Conservation (phyloP, 495 filamentous ascomycete species). For the Penicillium cosmopolitanum region DNA sequence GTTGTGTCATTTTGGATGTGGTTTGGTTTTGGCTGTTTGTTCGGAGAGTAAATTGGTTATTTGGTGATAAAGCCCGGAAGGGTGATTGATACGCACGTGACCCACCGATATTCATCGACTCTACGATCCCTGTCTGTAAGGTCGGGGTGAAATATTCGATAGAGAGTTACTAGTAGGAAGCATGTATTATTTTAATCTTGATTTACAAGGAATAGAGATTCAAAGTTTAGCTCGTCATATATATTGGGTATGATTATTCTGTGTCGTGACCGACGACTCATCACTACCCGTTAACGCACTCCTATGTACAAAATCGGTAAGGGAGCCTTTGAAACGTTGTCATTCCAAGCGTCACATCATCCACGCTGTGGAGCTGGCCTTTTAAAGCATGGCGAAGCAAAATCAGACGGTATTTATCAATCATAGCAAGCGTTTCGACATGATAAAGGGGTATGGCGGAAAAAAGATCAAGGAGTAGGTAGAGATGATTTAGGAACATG, state of each 20-base stretch:
- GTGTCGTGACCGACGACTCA: slow-evolving; percentile 12
- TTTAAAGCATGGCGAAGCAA: slow-evolving; percentile 14
- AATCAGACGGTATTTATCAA: slow-evolving; percentile 25
- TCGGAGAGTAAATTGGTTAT: neutral
- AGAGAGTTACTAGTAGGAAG: neutral
- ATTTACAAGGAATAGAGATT: neutral
- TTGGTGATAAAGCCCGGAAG: neutral
- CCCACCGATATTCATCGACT: no score
- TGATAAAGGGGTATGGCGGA: slow-evolving; percentile 24
- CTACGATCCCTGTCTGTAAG: no score
- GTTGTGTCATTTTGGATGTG: slow-evolving; percentile 23
- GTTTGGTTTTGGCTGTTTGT: neutral
- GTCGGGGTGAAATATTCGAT: neutral
- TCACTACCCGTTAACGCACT: slow-evolving; percentile 20
- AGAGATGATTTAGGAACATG: neutral
- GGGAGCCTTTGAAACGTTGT: slow-evolving; percentile 15
- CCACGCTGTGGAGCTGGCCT: slow-evolving; percentile 16
- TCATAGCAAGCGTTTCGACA: slow-evolving; percentile 35
- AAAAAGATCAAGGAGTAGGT: neutral
- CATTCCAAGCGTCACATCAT: slow-evolving; percentile 22
- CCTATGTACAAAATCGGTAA: slow-evolving; percentile 30
- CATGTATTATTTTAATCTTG: neutral
- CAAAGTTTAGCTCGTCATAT: slow-evolving; percentile 3
- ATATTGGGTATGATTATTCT: slow-evolving; percentile 20
- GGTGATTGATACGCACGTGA: no score